Percentiles rank a stretch among this genome's conserved stretches.
phyloP scores from a whole-genome alignment of 169 alveolate species.

The Cryptosporidium xiaoi region DNA sequence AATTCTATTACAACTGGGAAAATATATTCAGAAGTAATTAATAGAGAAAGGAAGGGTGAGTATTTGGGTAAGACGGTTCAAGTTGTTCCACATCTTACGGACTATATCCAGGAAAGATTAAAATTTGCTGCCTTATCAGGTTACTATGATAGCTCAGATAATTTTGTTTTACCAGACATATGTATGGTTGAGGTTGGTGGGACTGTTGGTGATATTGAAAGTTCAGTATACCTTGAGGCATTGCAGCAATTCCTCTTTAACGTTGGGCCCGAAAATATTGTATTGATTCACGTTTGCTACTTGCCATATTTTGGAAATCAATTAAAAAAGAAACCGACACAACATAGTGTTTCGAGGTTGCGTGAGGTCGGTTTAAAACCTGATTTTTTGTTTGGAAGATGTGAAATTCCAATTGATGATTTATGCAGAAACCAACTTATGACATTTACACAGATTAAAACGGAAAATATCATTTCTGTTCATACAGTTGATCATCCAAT shows the following conservation, averaged over 20 bases:
- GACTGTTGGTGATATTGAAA: slow-evolving; percentile 96
- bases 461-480: slow-evolving; percentile 72
- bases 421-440: slow-evolving; percentile 33
- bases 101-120: slow-evolving; percentile 75
- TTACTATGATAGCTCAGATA: slow-evolving; percentile 77
- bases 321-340: slow-evolving; percentile 93
- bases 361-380: slow-evolving; percentile 86
- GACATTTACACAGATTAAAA: slow-evolving; percentile 73
- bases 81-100: slow-evolving; percentile 85
- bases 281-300: slow-evolving; percentile 85
- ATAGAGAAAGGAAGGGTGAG: slow-evolving; percentile 93
- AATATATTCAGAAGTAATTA: slow-evolving; percentile 89
- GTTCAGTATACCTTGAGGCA: slow-evolving; percentile 93
- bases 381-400: slow-evolving; percentile 81
- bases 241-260: slow-evolving; percentile 87
- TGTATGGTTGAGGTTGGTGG: slow-evolving; percentile 96
- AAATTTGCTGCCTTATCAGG: slow-evolving; percentile 72
- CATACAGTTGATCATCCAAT: slow-evolving; percentile 75
- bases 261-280: slow-evolving; percentile 88
- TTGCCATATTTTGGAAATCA: slow-evolving; percentile 91
- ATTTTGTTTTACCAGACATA: slow-evolving; percentile 86
- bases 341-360: slow-evolving; percentile 91
- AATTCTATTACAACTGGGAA: slow-evolving; percentile 97
- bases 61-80: slow-evolving; percentile 96
- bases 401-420: slow-evolving; percentile 67